Evolutionary conservation across 164 flowering plant genomes (phyloP).

Genomic region (Annona cherimola): DNA sequence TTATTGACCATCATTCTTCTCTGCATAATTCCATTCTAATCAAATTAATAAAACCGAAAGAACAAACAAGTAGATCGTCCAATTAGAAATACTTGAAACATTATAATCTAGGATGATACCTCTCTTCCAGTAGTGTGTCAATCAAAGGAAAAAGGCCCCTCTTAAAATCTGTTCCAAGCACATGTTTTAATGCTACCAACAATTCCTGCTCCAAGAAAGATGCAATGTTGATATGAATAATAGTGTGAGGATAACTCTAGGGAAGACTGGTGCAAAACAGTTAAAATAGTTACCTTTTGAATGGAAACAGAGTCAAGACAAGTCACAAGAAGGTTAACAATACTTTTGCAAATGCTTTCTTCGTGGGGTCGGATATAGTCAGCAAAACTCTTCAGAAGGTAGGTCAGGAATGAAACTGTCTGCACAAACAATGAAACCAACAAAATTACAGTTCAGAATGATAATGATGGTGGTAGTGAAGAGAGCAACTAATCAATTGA

Average conservation of each 20-base stretch:
- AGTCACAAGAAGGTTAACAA: conserved; percentile 92
- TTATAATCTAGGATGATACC: conserved; percentile 31
- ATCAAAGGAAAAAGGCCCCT: conserved; percentile 94
- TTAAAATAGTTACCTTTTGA: conserved; percentile 60
- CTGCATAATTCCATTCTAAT: no score
- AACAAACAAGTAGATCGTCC: no score
- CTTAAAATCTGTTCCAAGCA: conserved; percentile 93
- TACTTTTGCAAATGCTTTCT: conserved; percentile 97
- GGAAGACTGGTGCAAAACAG: no score
- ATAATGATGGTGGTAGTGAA: not conserved
- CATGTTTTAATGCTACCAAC: conserved; percentile 89
- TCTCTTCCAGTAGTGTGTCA: conserved; percentile 91
- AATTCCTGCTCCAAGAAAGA: conserved; percentile 60
- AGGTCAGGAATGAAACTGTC: conserved; percentile 97
- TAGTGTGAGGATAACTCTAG: no score
- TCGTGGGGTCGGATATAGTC: conserved; percentile 95
- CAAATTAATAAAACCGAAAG: no score
- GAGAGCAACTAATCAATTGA: not conserved
- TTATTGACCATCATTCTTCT: no score
- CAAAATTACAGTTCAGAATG: not conserved
- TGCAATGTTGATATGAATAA: not conserved
- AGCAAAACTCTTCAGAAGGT: conserved; percentile 86
- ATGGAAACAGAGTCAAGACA: conserved; percentile 95
- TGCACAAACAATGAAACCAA: conserved; percentile 33
- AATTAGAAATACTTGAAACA: not conserved